A percentile compares a stretch with the other conserved stretches of the same genome.
Conservation (phyloP, 352 stramenopile species). For the Pythium sukuiense region DNA sequence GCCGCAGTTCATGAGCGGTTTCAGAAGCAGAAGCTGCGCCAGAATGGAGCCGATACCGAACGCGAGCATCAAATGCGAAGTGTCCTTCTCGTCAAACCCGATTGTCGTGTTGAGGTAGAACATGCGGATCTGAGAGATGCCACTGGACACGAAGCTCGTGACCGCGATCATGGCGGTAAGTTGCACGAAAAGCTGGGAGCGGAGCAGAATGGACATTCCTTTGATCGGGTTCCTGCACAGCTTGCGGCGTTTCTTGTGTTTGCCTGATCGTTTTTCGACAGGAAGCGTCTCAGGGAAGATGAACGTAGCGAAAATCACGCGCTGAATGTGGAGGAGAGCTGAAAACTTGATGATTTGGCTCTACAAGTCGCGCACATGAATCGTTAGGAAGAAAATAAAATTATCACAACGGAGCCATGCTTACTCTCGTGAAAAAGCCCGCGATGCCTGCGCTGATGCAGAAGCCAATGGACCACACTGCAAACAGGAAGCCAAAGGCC, state of each 20-base stretch:
- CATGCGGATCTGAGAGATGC: slow-evolving; percentile 58
- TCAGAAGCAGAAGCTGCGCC: slow-evolving; percentile 57
- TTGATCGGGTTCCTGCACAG: slow-evolving; percentile 60
- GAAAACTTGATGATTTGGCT: slow-evolving; percentile 49
- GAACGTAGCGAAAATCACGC: slow-evolving; percentile 58
- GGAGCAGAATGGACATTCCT: slow-evolving; percentile 67
- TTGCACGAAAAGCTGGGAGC: slow-evolving; percentile 60
- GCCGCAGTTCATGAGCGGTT: slow-evolving; percentile 53
- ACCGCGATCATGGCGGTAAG: slow-evolving; percentile 67
- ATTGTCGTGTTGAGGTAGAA: slow-evolving; percentile 82
- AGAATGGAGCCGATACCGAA: slow-evolving; percentile 57
- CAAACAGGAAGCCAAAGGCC: slow-evolving; percentile 65
- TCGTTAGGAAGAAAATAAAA: background rate
- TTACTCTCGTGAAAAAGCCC: slow-evolving; percentile 54
- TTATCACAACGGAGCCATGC: background rate
- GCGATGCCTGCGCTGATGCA: slow-evolving; percentile 52
- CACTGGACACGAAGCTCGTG: slow-evolving; percentile 63
- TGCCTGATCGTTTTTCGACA: slow-evolving; percentile 30
- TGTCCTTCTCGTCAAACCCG: slow-evolving; percentile 69
- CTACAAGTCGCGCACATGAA: slow-evolving; percentile 25
- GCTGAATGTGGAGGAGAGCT: slow-evolving; percentile 46
- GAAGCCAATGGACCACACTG: slow-evolving; percentile 57
- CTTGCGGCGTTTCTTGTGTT: slow-evolving; percentile 31
- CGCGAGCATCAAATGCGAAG: slow-evolving; percentile 58
- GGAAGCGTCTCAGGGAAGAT: slow-evolving; percentile 64